Base-by-base conservation (phyloP, 2,329 filamentous ascomycete species). In the Penicillium vulpinum region DNA sequence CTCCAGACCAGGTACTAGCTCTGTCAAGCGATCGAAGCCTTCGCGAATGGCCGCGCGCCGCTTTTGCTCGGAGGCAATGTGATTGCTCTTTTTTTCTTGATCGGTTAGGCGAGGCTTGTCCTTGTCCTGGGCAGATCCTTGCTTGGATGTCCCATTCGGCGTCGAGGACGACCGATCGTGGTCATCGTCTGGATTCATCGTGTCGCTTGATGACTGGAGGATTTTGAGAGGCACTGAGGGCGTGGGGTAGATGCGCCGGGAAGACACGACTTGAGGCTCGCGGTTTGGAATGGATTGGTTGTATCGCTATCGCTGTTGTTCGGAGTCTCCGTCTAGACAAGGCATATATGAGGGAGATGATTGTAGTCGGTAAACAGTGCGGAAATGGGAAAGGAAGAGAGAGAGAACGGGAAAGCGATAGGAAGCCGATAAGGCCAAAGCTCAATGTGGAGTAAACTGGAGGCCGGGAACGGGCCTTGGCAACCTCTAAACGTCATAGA, bases 1-100 rank as follows among this genome's bases (percentile, higher is more conserved):
- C 66, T 90, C 84, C 51, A 95, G 81, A 0, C 90, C 91, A 0
- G 92, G 92, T 1, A 96, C 90, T 31, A 95, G 81, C 51, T 87
- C 84, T 16, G 90, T 90, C 26, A 96, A 82, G 33, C 87, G 84
- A 73, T 96, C 91, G 72, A 95, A 96, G 55, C 89, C 90, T 57
- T 90, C 86, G 45, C 92, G 84, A 63, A 96, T 96, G 15, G 88
- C 89, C 56, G 86, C 83, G 43, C 87, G 84, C 35, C 87, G 84
- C 74, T 88, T 83, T 64, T 83, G 80, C 62, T 83, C 81, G 5
- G 86, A 88, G 24, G 84, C 83, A 65, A 89, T 89, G 74, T 90
- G 88, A 69, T 90, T 90, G 67, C 83, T 84, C 71, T 89, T 89
- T 80, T 89, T 90, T 69, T 90, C 85, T 59, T 85, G 80, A 64